Percentiles rank a stretch among this genome's conserved stretches.
Conservation (phyloP, 2,329 filamentous ascomycete genomes). For the Aspergillus amoenus region DNA sequence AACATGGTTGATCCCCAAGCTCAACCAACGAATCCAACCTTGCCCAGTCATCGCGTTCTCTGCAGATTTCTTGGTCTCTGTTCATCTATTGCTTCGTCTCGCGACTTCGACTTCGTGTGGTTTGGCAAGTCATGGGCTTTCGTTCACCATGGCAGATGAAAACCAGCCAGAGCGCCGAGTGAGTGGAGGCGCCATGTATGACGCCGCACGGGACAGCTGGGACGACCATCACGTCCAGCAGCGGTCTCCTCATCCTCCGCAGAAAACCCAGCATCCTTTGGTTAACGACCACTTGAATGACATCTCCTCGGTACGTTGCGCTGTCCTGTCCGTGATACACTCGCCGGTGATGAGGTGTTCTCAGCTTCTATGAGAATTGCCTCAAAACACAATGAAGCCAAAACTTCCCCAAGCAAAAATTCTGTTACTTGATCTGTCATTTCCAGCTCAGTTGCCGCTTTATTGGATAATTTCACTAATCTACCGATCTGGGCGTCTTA, state of each 20-base stretch:
- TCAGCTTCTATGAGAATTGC: not conserved
- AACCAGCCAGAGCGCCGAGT: slow-evolving; percentile 1
- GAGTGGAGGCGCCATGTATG: slow-evolving; percentile 20
- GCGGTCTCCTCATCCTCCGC: not conserved
- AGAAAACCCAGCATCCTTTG: not conserved
- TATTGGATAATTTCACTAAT: slow-evolving; percentile 4
- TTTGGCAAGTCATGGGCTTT: not conserved
- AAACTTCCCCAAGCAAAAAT: not conserved
- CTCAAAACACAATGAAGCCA: not conserved
- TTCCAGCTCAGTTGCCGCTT: not conserved
- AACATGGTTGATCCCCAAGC: slow-evolving; percentile 16
- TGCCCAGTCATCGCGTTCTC: not conserved
- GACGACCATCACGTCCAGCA: slow-evolving; percentile 11
- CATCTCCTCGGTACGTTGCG: slow-evolving; percentile 7
- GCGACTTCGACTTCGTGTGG: not conserved
- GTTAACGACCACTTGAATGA: not conserved
- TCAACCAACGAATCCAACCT: slow-evolving; percentile 17
- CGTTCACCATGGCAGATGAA: slow-evolving; percentile 13
- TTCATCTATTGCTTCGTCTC: not conserved
- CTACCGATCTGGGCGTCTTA: not conserved
- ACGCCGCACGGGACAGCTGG: slow-evolving; percentile 27
- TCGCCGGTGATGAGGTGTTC: not conserved
- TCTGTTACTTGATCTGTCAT: not conserved
- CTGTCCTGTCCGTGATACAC: not conserved
- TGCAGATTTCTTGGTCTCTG: not conserved